phyloP scores from a whole-genome alignment of 1,139 yeast species.

The Yamadazyma dushanensis region DNA sequence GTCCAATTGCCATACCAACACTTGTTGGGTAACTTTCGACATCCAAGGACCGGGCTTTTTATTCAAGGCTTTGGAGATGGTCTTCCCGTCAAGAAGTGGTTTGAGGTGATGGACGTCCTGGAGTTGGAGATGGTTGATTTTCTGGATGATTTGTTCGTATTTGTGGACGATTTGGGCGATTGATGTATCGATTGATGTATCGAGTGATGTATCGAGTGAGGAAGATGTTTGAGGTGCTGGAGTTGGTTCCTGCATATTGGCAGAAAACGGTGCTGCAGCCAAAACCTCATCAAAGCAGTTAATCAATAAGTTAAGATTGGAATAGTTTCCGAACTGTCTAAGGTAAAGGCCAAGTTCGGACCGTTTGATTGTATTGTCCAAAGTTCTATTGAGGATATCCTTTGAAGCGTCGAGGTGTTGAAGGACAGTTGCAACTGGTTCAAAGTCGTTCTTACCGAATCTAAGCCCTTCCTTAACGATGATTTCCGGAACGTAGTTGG shows the following conservation, averaged over 20 bases:
- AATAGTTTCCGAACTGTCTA: slow-evolving; percentile 52
- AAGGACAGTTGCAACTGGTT: slow-evolving; percentile 44
- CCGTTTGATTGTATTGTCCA: slow-evolving; percentile 36
- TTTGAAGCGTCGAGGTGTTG: slow-evolving; percentile 17
- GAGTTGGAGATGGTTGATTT: slow-evolving; percentile 31
- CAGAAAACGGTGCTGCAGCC: slow-evolving; percentile 1
- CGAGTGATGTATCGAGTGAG: neutral
- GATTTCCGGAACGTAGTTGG: slow-evolving; percentile 28
- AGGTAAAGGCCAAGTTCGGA: slow-evolving; percentile 63
- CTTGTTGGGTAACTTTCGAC: slow-evolving; percentile 51
- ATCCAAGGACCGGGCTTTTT: slow-evolving; percentile 88
- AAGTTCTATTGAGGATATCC: slow-evolving; percentile 10
- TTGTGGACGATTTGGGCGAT: slow-evolving; percentile 14
- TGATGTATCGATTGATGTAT: neutral
- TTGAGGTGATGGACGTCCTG: slow-evolving; percentile 44
- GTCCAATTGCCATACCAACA: slow-evolving; percentile 75
- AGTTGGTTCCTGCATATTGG: slow-evolving; percentile 6
- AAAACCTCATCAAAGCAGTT: slow-evolving; percentile 33
- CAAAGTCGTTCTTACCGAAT: slow-evolving; percentile 59
- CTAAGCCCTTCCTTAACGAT: slow-evolving; percentile 72
- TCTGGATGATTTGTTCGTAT: slow-evolving; percentile 35
- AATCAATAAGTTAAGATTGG: slow-evolving; percentile 43
- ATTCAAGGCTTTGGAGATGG: slow-evolving; percentile 48
- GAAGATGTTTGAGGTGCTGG: slow-evolving; percentile 8
- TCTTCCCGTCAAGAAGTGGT: slow-evolving; percentile 70